phyloP scores from a whole-genome alignment of 1,139 yeast species.

The Candida sanyaensis region DNA sequence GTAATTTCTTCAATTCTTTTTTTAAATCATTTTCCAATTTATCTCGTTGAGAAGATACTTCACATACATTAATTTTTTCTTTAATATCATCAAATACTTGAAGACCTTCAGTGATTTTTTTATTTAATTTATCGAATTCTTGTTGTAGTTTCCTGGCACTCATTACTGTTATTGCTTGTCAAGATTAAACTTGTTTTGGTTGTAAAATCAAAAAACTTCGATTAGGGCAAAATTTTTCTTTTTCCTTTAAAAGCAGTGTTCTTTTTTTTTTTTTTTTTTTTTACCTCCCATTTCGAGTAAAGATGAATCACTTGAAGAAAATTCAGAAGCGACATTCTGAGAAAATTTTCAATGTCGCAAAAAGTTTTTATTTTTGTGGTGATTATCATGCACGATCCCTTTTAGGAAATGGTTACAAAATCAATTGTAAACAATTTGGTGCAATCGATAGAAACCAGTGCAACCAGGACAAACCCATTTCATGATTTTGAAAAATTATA shows the following conservation, averaged over 20 bases:
- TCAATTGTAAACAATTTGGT: no score
- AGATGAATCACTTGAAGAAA: no score
- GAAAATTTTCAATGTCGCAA: no score
- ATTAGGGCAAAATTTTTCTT: slow-evolving; percentile 1
- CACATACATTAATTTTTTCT: slow-evolving; percentile 81
- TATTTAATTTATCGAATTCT: slow-evolving; percentile 95
- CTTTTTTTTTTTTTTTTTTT: not conserved
- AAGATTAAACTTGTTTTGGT: not conserved
- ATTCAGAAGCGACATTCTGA: no score
- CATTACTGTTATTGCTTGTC: slow-evolving; percentile 21
- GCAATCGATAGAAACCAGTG: no score
- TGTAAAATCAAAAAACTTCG: not conserved
- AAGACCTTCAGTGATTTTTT: slow-evolving; percentile 93
- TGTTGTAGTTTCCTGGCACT: slow-evolving; percentile 52
- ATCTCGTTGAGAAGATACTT: slow-evolving; percentile 88
- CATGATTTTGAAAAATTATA: no score
- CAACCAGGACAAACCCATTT: no score
- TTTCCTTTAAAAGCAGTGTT: no score
- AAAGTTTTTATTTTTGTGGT: no score
- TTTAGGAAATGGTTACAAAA: no score
- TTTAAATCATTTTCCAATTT: slow-evolving; percentile 91
- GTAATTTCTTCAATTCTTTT: slow-evolving; percentile 94
- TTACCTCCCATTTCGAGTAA: no score
- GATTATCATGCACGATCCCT: no score
- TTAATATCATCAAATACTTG: slow-evolving; percentile 83